phyloP scores from a whole-genome alignment of 2,329 filamentous ascomycete species.

The Arthrinium phaeospermum region DNA sequence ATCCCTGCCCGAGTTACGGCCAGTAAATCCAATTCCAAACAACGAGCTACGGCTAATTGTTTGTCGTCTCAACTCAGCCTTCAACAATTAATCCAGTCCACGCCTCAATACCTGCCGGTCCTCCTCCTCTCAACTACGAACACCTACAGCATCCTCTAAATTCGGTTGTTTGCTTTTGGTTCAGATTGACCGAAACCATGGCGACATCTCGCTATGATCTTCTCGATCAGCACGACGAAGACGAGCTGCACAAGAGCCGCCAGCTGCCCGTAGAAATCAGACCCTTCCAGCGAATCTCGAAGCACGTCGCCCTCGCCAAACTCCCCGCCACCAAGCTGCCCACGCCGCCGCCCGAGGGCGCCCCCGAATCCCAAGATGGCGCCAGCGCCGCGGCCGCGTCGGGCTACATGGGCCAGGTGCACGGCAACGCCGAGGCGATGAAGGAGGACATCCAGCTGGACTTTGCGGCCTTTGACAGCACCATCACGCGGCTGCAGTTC shows the following conservation, averaged over 20 bases:
- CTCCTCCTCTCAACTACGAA: neutral
- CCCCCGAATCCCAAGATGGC: slow-evolving; percentile 34
- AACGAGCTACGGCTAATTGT: neutral
- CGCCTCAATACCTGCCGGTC: neutral
- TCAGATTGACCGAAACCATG: slow-evolving; percentile 28
- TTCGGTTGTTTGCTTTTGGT: neutral
- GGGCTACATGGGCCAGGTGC: slow-evolving; percentile 42
- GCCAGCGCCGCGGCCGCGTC: slow-evolving; percentile 26
- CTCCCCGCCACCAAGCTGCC: slow-evolving; percentile 57
- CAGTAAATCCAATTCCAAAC: slow-evolving; percentile 10
- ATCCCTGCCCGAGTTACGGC: neutral
- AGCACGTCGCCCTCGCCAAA: slow-evolving; percentile 73
- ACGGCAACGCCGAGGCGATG: slow-evolving; percentile 60
- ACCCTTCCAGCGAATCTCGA: slow-evolving; percentile 87
- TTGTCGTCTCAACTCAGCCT: neutral
- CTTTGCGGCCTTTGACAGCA: slow-evolving; percentile 86
- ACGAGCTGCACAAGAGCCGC: slow-evolving; percentile 84
- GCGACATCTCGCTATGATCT: slow-evolving; percentile 47
- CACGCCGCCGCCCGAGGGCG: slow-evolving; percentile 69
- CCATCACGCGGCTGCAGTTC: slow-evolving; percentile 86
- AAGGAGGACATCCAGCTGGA: slow-evolving; percentile 86
- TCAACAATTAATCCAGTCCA: neutral
- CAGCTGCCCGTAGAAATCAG: slow-evolving; percentile 91
- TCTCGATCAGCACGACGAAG: slow-evolving; percentile 77
- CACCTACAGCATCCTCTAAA: too few species aligned